Base-by-base conservation (phyloP, 352 stramenopile species). In the Phytophthora capsici region DNA sequence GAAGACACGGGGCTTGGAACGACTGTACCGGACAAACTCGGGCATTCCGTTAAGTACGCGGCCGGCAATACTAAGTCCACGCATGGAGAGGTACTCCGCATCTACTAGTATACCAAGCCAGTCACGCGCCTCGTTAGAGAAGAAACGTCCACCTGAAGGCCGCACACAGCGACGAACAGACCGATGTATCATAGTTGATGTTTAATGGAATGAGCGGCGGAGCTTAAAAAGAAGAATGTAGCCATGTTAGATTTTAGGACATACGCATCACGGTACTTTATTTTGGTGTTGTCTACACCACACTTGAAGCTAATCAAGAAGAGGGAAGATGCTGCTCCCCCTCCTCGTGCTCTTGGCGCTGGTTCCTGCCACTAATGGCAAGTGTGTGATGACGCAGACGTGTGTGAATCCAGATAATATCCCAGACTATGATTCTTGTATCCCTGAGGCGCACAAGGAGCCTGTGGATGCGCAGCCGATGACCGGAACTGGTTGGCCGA, bases 321-420 rank as follows among this genome's bases (percentile, higher is more conserved):
- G 20, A 34, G 30, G 43, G 50, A n/a, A 16, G 60, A 28, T 59
- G 30, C 22, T 63, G 17, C 30, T 44, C 53, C 34, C 68, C 4
- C 28, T 73, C 3, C 19, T 72, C 9, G 13, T 57, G 47, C 47
- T 76, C 16, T 38, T 76, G 2, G 32, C 32, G 20, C 25, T 22
- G 6, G 16, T 25, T 34, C 20, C 30, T 17, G n/a, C 20, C 17
- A 19, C 17, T 30, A 30, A 66, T 13, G 74, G 66, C 55, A 78
- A 80, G 44, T 94, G 86, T 38, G 73, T 82, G 6, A 94, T 94
- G 84, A 93, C 86, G 7, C 84, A 93, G 69, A 88, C 77, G 22
- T 94, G 86, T 59, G 73, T 90, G 25, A 92, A 92, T 49, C 82
- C 84, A 0, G 76, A 74, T 26, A 92, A 94, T 49, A 56, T 80